A percentile compares a stretch with the other conserved stretches of the same genome.
Conservation (phyloP, 352 stramenopile genomes). For the Pythium plurisporium region DNA sequence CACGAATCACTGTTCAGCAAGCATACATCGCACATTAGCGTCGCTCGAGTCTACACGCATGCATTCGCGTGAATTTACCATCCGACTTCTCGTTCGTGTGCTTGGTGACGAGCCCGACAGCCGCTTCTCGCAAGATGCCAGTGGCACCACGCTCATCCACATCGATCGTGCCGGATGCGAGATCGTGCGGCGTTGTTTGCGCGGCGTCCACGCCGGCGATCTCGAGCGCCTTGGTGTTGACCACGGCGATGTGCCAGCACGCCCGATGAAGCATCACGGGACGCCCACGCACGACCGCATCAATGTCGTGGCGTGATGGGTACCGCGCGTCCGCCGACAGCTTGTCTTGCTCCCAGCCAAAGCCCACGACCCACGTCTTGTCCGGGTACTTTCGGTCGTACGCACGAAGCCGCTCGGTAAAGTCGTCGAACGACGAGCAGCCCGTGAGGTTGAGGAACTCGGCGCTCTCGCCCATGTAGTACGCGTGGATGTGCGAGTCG, state of each 20-base stretch:
- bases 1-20: too few species aligned
- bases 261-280: slow-evolving; percentile 83
- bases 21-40: neutral
- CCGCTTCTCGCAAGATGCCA: slow-evolving; percentile 66
- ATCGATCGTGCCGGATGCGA: slow-evolving; percentile 54
- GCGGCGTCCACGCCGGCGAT: slow-evolving; percentile 47
- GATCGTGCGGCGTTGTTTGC: slow-evolving; percentile 21
- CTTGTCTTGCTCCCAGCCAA: slow-evolving; percentile 85
- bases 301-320: slow-evolving; percentile 71
- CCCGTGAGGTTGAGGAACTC: slow-evolving; percentile 80
- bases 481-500: slow-evolving; percentile 88
- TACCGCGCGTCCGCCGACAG: slow-evolving; percentile 58
- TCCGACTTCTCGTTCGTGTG: slow-evolving; percentile 65
- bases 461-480: slow-evolving; percentile 74
- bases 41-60: neutral
- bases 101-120: slow-evolving; percentile 65
- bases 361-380: slow-evolving; percentile 75
- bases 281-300: slow-evolving; percentile 58
- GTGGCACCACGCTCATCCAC: slow-evolving; percentile 59
- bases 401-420: slow-evolving; percentile 39
- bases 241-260: slow-evolving; percentile 87
- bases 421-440: slow-evolving; percentile 70
- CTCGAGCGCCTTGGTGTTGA: slow-evolving; percentile 83
- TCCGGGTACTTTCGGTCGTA: slow-evolving; percentile 64
- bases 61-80: slow-evolving; percentile 22